Percentiles rank a stretch among this genome's conserved stretches.
phyloP scores from a whole-genome alignment of 139 green algal species.

The Eudorina sp. region DNA sequence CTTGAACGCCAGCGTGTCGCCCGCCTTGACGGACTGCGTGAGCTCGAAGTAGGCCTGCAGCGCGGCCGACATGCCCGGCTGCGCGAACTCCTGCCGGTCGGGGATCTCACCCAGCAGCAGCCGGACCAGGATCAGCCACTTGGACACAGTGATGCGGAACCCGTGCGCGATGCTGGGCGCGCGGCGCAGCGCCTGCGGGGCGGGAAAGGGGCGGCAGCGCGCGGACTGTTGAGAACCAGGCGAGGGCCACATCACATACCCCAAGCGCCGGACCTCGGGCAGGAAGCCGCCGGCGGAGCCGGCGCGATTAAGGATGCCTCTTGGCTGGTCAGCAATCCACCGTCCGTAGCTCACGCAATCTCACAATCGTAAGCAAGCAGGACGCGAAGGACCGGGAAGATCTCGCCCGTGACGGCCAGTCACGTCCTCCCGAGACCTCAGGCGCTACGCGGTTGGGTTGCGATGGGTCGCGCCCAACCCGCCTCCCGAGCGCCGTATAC shows the following conservation, averaged over 20 bases:
- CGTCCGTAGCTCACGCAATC: too few species aligned
- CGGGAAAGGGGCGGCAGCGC: too few species aligned
- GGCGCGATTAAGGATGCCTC: too few species aligned
- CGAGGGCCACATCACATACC: too few species aligned
- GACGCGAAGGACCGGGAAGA: too few species aligned
- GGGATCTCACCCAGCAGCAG: slow-evolving; percentile 99
- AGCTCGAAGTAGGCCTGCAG: slow-evolving; percentile 95
- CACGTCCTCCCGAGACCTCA: neutral
- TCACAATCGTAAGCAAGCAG: too few species aligned
- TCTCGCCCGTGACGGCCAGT: neutral
- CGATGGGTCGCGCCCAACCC: neutral
- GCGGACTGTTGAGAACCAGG: too few species aligned
- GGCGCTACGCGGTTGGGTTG: neutral
- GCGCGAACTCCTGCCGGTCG: slow-evolving; percentile 86
- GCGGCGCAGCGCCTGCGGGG: slow-evolving; percentile 71
- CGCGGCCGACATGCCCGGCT: slow-evolving; percentile 71
- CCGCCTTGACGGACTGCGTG: slow-evolving; percentile 85
- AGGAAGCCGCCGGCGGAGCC: too few species aligned
- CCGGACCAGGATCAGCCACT: slow-evolving; percentile 94
- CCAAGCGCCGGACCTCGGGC: too few species aligned
- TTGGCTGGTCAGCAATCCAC: too few species aligned
- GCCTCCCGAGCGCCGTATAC: too few species aligned
- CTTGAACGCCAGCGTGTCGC: slow-evolving; percentile 89
- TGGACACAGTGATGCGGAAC: slow-evolving; percentile 90
- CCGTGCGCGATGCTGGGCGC: slow-evolving; percentile 80